phyloP scores from a whole-genome alignment of 148 eudicot species.

The Spergularia marina region DNA sequence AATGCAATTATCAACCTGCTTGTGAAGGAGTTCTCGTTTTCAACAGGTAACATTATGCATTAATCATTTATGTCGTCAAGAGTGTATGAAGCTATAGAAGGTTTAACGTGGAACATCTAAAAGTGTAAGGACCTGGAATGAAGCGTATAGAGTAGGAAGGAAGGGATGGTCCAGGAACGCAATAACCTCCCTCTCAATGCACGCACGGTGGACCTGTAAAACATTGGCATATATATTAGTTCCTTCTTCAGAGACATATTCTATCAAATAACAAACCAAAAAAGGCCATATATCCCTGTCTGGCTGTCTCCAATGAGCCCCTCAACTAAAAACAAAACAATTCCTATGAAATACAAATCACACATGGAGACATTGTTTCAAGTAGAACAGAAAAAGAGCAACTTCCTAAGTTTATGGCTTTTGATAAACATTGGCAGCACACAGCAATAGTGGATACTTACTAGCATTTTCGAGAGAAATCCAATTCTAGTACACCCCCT shows the following conservation, averaged over 20 bases:
- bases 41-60: neutral
- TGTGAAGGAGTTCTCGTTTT: neutral
- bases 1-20: too few species aligned
- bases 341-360: too few species aligned
- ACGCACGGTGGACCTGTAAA: conserved; percentile 94
- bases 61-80: neutral
- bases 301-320: neutral
- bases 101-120: neutral
- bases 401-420: too few species aligned
- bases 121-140: conserved; percentile 68
- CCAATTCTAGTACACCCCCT: too few species aligned
- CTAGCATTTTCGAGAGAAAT: too few species aligned
- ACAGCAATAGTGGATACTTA: too few species aligned
- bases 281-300: neutral
- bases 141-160: conserved; percentile 83
- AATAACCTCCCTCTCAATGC: conserved; percentile 90
- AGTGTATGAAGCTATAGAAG: conserved; percentile 1
- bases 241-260: conserved; percentile 2
- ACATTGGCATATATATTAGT: conserved; percentile 24
- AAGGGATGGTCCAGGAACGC: conserved; percentile 91
- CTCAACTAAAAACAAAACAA: neutral
- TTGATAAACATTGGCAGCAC: too few species aligned
- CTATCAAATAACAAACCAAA: neutral
- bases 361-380: too few species aligned
- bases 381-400: too few species aligned